Conservation (phyloP, 495 filamentous ascomycete genomes). For the Aspergillus sclerotiicarbonarius region DNA sequence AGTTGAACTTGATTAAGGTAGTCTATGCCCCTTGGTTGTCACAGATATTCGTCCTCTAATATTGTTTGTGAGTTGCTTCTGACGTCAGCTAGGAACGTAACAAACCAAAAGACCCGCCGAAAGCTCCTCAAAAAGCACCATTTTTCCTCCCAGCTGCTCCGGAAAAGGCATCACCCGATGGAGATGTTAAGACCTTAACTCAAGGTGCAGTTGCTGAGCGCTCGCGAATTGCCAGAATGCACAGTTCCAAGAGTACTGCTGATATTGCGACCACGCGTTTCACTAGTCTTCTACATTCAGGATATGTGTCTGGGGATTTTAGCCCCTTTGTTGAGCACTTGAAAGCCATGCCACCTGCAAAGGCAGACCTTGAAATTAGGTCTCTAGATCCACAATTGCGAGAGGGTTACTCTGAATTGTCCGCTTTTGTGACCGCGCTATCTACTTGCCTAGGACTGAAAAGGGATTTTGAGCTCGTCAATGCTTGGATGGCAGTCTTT, state of each 20-base stretch:
- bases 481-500: constrained; percentile 96
- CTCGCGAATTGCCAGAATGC: constrained; percentile 53
- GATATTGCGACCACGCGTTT: constrained; percentile 45
- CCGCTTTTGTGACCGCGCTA: constrained; percentile 71
- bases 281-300: constrained; percentile 51
- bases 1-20: constrained; percentile 83
- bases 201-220: constrained; percentile 25
- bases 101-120: constrained; percentile 87
- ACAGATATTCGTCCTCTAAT: not conserved
- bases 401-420: constrained; percentile 52
- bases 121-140: constrained; percentile 88
- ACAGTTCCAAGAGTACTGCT: constrained; percentile 22
- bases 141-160: constrained; percentile 80
- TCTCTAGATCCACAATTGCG: constrained; percentile 57
- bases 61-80: constrained; percentile 5
- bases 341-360: constrained; percentile 72
- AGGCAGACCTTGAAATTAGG: constrained; percentile 85
- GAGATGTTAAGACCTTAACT: constrained; percentile 26
- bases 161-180: constrained; percentile 18
- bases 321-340: constrained; percentile 67
- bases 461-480: constrained; percentile 86
- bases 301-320: constrained; percentile 45
- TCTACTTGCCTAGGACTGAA: constrained; percentile 62
- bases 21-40: not conserved
- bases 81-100: constrained; percentile 63